A percentile compares a stretch with the other conserved stretches of the same genome.
phyloP scores from a whole-genome alignment of 2,329 filamentous ascomycete genomes.

The Venturia effusa region DNA sequence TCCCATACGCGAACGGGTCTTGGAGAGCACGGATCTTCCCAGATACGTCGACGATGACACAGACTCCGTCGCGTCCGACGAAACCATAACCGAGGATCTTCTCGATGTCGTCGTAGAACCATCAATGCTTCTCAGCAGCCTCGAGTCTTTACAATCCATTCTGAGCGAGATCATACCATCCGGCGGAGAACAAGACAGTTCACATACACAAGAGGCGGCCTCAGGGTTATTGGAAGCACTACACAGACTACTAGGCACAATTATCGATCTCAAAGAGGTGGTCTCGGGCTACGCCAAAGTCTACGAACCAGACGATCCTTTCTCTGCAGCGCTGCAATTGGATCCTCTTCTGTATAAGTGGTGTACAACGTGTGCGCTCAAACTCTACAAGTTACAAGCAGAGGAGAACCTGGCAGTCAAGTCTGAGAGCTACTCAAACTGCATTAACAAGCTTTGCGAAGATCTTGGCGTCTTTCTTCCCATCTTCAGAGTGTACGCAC shows the following conservation, averaged over 20 bases:
- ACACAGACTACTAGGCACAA: background rate
- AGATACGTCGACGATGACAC: background rate
- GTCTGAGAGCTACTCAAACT: background rate
- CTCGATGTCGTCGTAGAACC: background rate
- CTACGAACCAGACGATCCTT: background rate
- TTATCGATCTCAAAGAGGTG: constrained; percentile 1
- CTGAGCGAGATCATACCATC: background rate
- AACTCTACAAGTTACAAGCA: background rate
- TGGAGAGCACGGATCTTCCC: background rate
- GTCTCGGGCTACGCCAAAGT: background rate
- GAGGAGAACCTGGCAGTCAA: background rate
- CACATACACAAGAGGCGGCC: background rate
- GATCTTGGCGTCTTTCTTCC: background rate
- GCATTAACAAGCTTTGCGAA: background rate
- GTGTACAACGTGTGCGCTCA: background rate
- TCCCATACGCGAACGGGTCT: background rate
- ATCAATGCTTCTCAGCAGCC: background rate
- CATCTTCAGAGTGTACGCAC: background rate
- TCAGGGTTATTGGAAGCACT: background rate
- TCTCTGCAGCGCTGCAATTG: background rate
- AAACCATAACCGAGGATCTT: background rate
- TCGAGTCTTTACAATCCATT: background rate
- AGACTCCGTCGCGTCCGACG: background rate
- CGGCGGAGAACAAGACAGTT: background rate
- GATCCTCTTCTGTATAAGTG: background rate